Evolutionary conservation across 352 stramenopile species (phyloP), one percentile per base, ranked within the genome.

Genomic region (Pythium aquatile): DNA sequence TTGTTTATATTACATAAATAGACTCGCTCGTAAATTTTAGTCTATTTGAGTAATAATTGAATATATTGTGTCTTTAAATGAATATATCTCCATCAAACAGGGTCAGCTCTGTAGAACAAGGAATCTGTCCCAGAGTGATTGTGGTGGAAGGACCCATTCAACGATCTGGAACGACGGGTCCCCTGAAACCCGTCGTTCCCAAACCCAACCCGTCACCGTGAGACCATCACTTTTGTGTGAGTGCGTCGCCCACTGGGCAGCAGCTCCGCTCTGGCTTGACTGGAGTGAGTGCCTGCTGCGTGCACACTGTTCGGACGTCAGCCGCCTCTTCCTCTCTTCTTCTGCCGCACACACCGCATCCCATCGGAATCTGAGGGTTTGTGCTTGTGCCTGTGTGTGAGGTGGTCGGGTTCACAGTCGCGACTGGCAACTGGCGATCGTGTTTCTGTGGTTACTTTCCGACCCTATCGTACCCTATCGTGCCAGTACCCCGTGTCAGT

Each of bases 251-350:
- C 32, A 35, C 32, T 35, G 32, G 32, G 32, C 42, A 49, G 42
- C 42, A 49, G 42, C 42, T 47, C 39, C 11, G 39, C 39, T 49
- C 42, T 49, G 42, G 42, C 42, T 49, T 49, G 42, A 49, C 42
- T 49, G 42, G 42, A 49, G 42, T 49, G 42, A 49, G 42, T 49
- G 42, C 42, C 42, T 49, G 42, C 14, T 48, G 40, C 11, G 40
- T 48, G 20, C 20, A 24, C 20, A 24, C 20, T 24, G 20, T 24
- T 24, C 20, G 5, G 42, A 49, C 42, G 42, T 49, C 42, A 49
- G 42, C 42, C n/a, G 40, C 40, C 5, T 49, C 20, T 24, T 28
- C 8, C 40, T 48, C 14, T 24, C n/a, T n/a, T 49, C 30, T 5
- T 49, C 20, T 24, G 20, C 20, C 20, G 20, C 20, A 24, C 20